These are phyloP conservation scores for Coniosporium apollinis DNA, from an alignment of 495 filamentous ascomycete genomes.

Conservation along the genomic window DNA sequence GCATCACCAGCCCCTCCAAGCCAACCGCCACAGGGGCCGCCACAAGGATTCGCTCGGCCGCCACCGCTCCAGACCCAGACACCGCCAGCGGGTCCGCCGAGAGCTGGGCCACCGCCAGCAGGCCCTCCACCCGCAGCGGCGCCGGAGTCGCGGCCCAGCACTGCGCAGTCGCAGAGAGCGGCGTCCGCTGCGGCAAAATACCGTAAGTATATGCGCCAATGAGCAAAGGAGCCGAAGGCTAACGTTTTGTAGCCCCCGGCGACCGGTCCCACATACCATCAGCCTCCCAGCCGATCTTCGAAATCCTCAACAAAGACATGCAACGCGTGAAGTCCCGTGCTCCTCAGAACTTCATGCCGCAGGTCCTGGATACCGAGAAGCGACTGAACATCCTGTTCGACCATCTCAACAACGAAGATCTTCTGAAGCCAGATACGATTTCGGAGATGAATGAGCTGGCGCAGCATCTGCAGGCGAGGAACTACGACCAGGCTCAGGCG, in stretches of 20 bases:
- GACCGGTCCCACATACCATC: conserved; percentile 82
- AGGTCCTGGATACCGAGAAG: conserved; percentile 87
- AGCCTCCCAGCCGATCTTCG: conserved; percentile 55
- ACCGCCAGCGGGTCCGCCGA: conserved; percentile 26
- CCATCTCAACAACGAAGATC: conserved; percentile 86
- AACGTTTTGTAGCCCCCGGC: conserved; percentile 41
- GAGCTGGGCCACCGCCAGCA: conserved; percentile 30
- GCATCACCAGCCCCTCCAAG: conserved; percentile 10
- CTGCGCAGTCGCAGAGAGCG: conserved; percentile 29
- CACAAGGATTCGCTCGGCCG: conserved; percentile 36
- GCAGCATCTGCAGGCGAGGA: conserved; percentile 45
- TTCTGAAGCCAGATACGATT: conserved; percentile 70
- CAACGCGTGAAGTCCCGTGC: conserved; percentile 71
- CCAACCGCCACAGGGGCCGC: conserved; percentile 21
- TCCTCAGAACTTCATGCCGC: conserved; percentile 60
- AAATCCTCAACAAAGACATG: conserved; percentile 71
- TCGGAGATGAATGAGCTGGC: conserved; percentile 50
- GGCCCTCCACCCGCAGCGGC: conserved; percentile 16
- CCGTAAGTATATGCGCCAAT: conserved; percentile 32
- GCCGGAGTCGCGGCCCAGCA: conserved; percentile 33
- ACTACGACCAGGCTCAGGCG: conserved; percentile 58
- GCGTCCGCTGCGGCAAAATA: conserved; percentile 30
- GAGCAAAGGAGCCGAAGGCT: not conserved
- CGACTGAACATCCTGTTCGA: conserved; percentile 83
- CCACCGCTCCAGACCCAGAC: conserved; percentile 18